Conservation (phyloP, 208 protist genomes). For the Trypanosoma melophagium region DNA sequence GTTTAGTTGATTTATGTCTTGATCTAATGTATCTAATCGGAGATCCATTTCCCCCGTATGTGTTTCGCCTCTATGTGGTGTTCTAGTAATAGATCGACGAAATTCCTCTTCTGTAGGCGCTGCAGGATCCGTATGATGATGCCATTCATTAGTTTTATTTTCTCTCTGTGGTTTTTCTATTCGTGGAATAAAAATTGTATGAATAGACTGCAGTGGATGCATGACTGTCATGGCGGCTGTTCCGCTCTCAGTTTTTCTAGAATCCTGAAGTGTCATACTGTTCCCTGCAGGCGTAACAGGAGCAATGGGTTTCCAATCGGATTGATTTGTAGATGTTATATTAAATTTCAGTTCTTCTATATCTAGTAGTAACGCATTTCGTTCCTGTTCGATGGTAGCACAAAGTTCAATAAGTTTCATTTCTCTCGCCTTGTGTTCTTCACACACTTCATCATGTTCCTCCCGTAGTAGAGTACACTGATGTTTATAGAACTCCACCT, state of each 20-base stretch:
- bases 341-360: slow-evolving; percentile 14
- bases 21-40: too few species aligned
- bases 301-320: not conserved
- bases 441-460: slow-evolving; percentile 16
- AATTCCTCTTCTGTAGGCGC: too few species aligned
- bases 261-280: slow-evolving; percentile 2
- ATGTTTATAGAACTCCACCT: slow-evolving; percentile 29
- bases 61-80: too few species aligned
- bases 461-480: slow-evolving; percentile 24
- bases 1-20: too few species aligned
- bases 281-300: not conserved
- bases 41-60: too few species aligned
- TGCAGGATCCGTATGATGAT: too few species aligned
- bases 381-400: slow-evolving; percentile 19
- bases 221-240: too few species aligned
- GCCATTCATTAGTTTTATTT: too few species aligned
- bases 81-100: too few species aligned
- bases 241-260: not conserved
- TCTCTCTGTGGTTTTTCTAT: too few species aligned
- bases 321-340: not conserved
- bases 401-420: slow-evolving; percentile 17
- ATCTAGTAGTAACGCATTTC: slow-evolving; percentile 15
- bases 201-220: too few species aligned
- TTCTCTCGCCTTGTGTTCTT: slow-evolving; percentile 1
- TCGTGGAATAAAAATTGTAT: not conserved